Evolutionary conservation across 192 early-diverging fungal species (phyloP).

Genomic region (Allomyces javanicus): DNA sequence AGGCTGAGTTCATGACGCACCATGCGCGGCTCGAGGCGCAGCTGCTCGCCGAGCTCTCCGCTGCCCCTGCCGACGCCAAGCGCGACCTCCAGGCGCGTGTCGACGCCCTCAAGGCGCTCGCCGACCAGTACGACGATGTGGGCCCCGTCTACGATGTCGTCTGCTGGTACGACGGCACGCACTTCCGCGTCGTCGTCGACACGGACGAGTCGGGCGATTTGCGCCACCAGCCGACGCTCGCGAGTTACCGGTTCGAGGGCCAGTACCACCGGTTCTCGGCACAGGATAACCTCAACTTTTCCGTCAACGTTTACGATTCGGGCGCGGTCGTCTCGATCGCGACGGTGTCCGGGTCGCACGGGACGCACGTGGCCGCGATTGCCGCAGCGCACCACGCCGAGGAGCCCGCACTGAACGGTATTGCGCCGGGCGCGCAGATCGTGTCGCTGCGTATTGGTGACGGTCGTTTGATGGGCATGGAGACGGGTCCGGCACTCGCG

Average conservation of each 20-base stretch:
- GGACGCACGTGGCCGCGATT: constrained; percentile 89
- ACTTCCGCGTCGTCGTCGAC: constrained; percentile 74
- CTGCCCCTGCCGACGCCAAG: constrained; percentile 19
- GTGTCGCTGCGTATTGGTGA: constrained; percentile 89
- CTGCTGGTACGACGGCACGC: constrained; percentile 67
- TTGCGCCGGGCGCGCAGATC: constrained; percentile 88
- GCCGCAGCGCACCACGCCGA: constrained; percentile 74
- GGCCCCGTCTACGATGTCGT: constrained; percentile 64
- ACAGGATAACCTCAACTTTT: constrained; percentile 64
- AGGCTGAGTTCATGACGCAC: constrained; percentile 21
- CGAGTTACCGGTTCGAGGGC: constrained; percentile 21
- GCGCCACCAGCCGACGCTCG: constrained; percentile 3
- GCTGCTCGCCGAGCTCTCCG: constrained; percentile 21
- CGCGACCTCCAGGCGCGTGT: constrained; percentile 42
- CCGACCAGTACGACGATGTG: constrained; percentile 48
- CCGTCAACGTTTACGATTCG: constrained; percentile 82
- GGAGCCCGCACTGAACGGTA: constrained; percentile 64
- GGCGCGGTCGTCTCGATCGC: constrained; percentile 53
- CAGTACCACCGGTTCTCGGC: constrained; percentile 55
- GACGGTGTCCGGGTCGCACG: constrained; percentile 60
- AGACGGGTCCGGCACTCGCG: constrained; percentile 63
- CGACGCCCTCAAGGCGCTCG: constrained; percentile 37
- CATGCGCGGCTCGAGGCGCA: constrained; percentile 20
- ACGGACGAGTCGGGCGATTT: constrained; percentile 60
- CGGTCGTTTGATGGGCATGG: constrained; percentile 48